These are phyloP conservation scores for Tulasnella sp. DNA, from an alignment of 768 basidiomycete species.

Conservation along the genomic window DNA sequence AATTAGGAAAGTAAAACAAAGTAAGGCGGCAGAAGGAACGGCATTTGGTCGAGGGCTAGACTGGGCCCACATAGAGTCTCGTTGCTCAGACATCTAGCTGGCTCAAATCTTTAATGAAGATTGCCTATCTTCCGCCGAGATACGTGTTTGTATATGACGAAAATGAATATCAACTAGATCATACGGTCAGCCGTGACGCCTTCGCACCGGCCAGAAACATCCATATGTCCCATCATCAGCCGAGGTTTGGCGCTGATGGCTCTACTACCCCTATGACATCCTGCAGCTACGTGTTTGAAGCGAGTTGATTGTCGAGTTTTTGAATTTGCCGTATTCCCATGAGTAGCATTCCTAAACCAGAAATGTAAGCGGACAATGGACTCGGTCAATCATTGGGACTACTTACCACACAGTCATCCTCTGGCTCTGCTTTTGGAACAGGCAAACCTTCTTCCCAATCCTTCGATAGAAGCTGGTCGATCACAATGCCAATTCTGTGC, in stretches of 20 bases:
- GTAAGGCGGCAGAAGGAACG: background rate
- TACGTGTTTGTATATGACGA: no score
- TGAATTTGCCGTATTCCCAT: conserved; percentile 12
- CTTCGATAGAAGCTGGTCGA: conserved; percentile 55
- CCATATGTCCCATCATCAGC: no score
- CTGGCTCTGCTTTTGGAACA: conserved; percentile 41
- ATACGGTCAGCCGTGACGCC: no score
- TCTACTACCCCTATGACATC: background rate
- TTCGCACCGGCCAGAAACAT: no score
- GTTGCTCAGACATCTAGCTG: background rate
- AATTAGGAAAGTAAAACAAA: background rate
- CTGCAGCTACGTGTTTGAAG: background rate
- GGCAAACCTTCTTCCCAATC: conserved; percentile 44
- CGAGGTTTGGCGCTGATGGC: no score
- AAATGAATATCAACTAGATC: no score
- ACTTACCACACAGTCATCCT: conserved; percentile 53
- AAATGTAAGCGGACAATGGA: background rate
- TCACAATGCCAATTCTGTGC: conserved; percentile 55
- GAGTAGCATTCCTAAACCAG: conserved; percentile 7
- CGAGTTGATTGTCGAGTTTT: background rate
- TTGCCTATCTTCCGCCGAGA: no score
- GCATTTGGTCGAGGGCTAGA: no score
- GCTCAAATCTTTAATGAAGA: background rate
- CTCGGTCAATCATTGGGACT: background rate
- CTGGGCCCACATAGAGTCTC: no score